A percentile compares a stretch with the other conserved stretches of the same genome.
Conservation (phyloP, 2,329 filamentous ascomycete genomes). For the Dryadomyces quercus-mongolicae region DNA sequence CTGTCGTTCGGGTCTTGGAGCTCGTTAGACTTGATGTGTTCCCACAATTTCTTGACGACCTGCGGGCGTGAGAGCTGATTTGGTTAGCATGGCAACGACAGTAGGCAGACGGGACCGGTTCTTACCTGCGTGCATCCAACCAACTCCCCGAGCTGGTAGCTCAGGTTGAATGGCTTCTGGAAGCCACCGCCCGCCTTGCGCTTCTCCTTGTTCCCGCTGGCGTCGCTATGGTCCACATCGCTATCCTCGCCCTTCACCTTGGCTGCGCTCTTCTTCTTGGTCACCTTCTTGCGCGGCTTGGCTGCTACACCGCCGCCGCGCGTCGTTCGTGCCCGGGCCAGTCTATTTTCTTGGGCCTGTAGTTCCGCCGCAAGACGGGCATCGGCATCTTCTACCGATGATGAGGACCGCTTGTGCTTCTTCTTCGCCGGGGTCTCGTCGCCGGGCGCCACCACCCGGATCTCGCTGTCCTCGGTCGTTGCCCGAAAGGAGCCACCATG, state of each 20-base stretch:
- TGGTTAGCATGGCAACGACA: background rate
- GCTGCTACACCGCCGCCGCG: slow-evolving; percentile 55
- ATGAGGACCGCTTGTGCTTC: slow-evolving; percentile 54
- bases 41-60: slow-evolving; percentile 93
- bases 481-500: slow-evolving; percentile 7
- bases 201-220: slow-evolving; percentile 44
- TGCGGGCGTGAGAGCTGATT: slow-evolving; percentile 80
- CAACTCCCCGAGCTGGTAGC: slow-evolving; percentile 54
- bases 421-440: slow-evolving; percentile 33
- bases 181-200: slow-evolving; percentile 87
- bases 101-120: background rate
- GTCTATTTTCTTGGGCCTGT: slow-evolving; percentile 81
- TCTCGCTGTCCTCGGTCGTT: slow-evolving; percentile 23
- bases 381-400: slow-evolving; percentile 59
- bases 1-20: slow-evolving; percentile 88
- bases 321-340: slow-evolving; percentile 56
- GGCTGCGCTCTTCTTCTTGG: slow-evolving; percentile 62
- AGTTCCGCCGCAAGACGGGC: slow-evolving; percentile 76
- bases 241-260: slow-evolving; percentile 75
- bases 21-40: slow-evolving; percentile 77
- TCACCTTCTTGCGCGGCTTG: slow-evolving; percentile 52
- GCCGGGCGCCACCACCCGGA: slow-evolving; percentile 25
- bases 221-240: slow-evolving; percentile 50
- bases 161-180: slow-evolving; percentile 73
- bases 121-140: slow-evolving; percentile 56